Evolutionary conservation across 108 stramenopile species (phyloP).

Genomic region (Nitzschia putrida): DNA sequence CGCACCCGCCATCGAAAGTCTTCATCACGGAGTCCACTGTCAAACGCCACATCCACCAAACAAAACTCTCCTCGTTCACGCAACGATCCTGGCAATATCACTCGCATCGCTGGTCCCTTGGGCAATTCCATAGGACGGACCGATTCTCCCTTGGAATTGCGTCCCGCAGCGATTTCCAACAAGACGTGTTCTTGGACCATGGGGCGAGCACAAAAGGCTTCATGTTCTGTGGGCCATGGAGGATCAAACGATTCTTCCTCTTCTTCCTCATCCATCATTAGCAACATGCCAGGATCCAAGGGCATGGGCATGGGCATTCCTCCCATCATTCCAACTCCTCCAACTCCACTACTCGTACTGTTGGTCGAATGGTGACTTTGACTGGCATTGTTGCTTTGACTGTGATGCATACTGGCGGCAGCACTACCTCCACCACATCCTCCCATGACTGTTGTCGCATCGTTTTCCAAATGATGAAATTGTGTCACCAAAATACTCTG

Average conservation of each 20-base stretch:
- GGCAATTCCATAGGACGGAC: constrained; percentile 8
- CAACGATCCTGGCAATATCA: constrained; percentile 56
- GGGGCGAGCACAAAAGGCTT: constrained; percentile 28
- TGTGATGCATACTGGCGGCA: too few species aligned
- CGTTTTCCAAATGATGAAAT: constrained; percentile 29
- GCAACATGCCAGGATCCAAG: too few species aligned
- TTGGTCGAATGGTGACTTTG: too few species aligned
- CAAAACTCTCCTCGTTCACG: constrained; percentile 53
- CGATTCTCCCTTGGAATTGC: constrained; percentile 9
- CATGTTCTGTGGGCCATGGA: constrained; percentile 30
- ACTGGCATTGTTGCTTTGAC: too few species aligned
- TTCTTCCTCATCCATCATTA: neutral
- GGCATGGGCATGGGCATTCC: too few species aligned
- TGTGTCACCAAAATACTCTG: constrained; percentile 51
- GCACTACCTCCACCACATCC: too few species aligned
- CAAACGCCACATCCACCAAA: constrained; percentile 44
- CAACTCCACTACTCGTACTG: too few species aligned
- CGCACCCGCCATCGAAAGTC: constrained; percentile 18
- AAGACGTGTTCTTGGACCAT: constrained; percentile 33
- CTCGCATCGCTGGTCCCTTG: constrained; percentile 23
- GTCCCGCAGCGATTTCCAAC: constrained; percentile 46
- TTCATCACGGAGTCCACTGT: constrained; percentile 4
- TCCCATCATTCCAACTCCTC: too few species aligned
- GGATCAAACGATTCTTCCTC: constrained; percentile 31
- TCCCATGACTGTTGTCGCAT: too few species aligned